These are phyloP conservation scores for Echinochloa phyllopogon DNA, from an alignment of 176 grass and related monocot genomes.

Conservation along the genomic window DNA sequence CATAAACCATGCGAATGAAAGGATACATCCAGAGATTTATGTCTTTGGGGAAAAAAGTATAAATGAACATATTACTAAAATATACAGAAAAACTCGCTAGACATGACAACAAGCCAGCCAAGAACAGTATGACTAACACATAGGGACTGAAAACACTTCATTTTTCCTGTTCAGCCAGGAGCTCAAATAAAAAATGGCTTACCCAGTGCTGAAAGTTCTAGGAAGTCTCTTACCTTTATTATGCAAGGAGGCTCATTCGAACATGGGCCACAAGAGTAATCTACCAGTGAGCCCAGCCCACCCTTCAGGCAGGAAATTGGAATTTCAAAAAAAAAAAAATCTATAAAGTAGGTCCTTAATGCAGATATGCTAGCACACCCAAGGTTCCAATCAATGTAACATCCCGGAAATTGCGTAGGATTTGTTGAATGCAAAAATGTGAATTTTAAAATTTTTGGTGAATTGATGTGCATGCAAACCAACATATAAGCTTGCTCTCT, in stretches of 20 bases:
- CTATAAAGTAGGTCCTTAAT: background rate
- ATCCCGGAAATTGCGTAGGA: too few relatives aligned
- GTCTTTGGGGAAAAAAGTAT: background rate
- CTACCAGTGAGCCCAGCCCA: background rate
- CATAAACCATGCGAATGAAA: constrained; percentile 32
- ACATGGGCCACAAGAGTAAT: background rate
- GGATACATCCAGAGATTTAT: background rate
- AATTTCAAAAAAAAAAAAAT: constrained; percentile 12
- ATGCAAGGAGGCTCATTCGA: background rate
- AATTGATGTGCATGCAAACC: too few relatives aligned
- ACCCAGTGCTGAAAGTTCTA: background rate
- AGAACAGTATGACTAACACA: constrained; percentile 32
- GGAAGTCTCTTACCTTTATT: background rate
- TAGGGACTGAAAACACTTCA: background rate
- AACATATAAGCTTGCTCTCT: too few relatives aligned
- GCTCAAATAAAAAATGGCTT: background rate
- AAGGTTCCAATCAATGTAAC: background rate
- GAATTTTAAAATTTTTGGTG: too few relatives aligned
- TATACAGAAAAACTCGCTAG: constrained; percentile 9
- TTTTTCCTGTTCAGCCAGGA: constrained; percentile 25
- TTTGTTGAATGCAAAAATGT: too few relatives aligned
- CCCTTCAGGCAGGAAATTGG: background rate
- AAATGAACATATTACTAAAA: constrained; percentile 13
- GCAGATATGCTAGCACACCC: constrained; percentile 13
- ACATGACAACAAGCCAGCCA: background rate